Base-by-base conservation (phyloP, 306 rosid genomes). In the Trichosanthes truncata region DNA sequence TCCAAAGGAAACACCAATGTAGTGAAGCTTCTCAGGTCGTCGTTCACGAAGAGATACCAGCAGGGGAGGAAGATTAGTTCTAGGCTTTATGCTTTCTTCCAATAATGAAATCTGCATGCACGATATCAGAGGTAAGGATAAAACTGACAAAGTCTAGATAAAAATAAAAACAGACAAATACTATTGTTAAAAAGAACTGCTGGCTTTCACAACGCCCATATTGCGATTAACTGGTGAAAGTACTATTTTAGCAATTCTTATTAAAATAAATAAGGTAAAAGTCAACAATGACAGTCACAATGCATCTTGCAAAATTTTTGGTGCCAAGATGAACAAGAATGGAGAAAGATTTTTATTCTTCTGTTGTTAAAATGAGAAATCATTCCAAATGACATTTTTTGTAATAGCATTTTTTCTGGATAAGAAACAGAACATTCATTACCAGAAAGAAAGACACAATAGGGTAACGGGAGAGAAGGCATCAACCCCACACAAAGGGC, bases 1-100 rank as follows among this genome's bases (percentile, higher is more conserved):
- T 78, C 98, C 98, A 86, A 95, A 95, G 78, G 98, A 95, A 84
- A 95, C 98, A 78, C 97, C 98, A 79, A 92, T 61, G 80, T 92
- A 95, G 74, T 92, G 98, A 75, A 95, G 98, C 86, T 92, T 95
- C 83, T 91, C 98, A 15, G 97, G 97, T 69, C 66, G 87, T 81
- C 97, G 89, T 80, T 92, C 98, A 66, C 90, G 95, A 73, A 92
- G 93, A 85, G 90, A 94, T 80, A 84, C 92, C 18, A 95, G 89
- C 91, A 95, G 85, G 89, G 84, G 96, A 79, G 98, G 98, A 83
- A 92, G 97, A 85, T 90, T 84, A 74, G 91, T 82, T 89, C 95
- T 91, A 61, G 97, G 98, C 75, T 85, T 89, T 81, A 95, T 68
- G 82, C 60, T 89, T 88, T 95, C 98, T 81, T 95, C 93, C 55